Conservation (phyloP, 495 filamentous ascomycete genomes). For the Annulohypoxylon moriforme region DNA sequence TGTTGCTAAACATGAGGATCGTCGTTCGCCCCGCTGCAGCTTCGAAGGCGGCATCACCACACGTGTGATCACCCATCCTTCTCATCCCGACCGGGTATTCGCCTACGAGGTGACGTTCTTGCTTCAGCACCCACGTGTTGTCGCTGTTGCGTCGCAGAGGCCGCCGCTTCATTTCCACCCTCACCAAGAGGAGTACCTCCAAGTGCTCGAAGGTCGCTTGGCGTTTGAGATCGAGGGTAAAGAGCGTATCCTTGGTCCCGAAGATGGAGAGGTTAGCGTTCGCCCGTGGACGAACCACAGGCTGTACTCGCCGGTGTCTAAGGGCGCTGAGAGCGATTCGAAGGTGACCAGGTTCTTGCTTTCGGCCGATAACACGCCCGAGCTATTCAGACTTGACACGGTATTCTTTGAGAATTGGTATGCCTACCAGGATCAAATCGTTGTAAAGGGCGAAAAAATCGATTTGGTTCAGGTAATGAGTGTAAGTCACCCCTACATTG, state of each 20-base stretch:
- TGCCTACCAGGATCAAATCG: constrained; percentile 60
- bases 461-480: constrained; percentile 60
- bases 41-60: constrained; percentile 50
- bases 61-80: constrained; percentile 41
- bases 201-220: constrained; percentile 52
- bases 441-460: constrained; percentile 53
- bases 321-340: constrained; percentile 27
- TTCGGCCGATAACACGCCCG: constrained; percentile 48
- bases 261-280: constrained; percentile 52
- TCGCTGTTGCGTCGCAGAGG: constrained; percentile 48
- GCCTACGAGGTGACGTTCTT: constrained; percentile 55
- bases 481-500: constrained; percentile 45
- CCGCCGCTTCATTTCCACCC: constrained; percentile 62
- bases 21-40: constrained; percentile 36
- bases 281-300: constrained; percentile 56
- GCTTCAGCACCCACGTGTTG: constrained; percentile 49
- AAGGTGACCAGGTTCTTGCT: constrained; percentile 46
- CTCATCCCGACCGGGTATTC: constrained; percentile 49
- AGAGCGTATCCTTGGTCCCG: constrained; percentile 45
- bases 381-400: constrained; percentile 55
- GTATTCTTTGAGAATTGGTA: constrained; percentile 69
- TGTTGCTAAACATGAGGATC: constrained; percentile 25
- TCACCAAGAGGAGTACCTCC: constrained; percentile 58
- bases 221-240: constrained; percentile 53
- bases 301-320: constrained; percentile 47